Evolutionary conservation across 768 basidiomycete species (phyloP).

Genomic region (Boletus speciosus): DNA sequence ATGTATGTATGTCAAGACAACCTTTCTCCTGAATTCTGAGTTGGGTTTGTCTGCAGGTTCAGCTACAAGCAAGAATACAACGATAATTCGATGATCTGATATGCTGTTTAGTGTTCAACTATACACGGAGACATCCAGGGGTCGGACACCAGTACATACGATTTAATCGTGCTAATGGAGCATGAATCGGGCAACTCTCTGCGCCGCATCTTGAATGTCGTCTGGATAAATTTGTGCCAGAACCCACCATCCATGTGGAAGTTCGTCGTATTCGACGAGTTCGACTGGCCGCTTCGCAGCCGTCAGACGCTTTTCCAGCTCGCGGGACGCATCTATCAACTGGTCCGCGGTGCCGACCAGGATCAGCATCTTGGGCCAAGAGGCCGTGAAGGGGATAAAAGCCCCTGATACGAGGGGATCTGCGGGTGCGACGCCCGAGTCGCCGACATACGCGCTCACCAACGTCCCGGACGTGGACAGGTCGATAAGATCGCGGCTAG

Average conservation of each 20-base stretch:
- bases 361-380: slow-evolving; percentile 24
- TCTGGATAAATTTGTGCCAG: slow-evolving; percentile 15
- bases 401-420: slow-evolving; percentile 21
- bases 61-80: no score
- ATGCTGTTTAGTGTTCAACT: no score
- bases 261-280: slow-evolving; percentile 23
- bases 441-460: slow-evolving; percentile 8
- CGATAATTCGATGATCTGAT: no score
- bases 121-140: no score
- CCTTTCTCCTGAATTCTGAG: no score
- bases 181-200: slow-evolving; percentile 13
- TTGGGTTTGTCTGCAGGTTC: no score
- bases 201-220: slow-evolving; percentile 6
- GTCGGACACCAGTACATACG: no score
- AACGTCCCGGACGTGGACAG: accelerated
- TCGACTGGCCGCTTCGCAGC: slow-evolving; percentile 7
- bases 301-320: slow-evolving; percentile 6
- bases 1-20: no score
- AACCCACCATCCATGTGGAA: slow-evolving; percentile 25
- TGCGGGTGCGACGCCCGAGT: slow-evolving; percentile 3
- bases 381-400: slow-evolving; percentile 9
- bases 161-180: not conserved
- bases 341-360: slow-evolving; percentile 18
- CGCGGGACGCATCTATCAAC: slow-evolving; percentile 8
- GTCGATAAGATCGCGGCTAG: not conserved